phyloP scores from a whole-genome alignment of 805 yeast genomes.

The Hanseniaspora valbyensis region DNA sequence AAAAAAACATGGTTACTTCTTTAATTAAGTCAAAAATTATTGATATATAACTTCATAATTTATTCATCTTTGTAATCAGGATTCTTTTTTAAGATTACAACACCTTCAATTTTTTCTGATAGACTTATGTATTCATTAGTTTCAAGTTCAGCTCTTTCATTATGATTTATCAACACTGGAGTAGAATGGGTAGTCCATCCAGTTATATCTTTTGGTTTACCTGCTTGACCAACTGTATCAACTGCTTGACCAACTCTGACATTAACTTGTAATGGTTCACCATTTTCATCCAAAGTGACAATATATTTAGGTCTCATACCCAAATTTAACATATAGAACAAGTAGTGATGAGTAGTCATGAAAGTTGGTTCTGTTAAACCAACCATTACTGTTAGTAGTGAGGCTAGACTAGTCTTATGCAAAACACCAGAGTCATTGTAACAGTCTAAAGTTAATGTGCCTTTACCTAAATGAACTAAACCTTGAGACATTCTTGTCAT shows the following conservation, averaged over 20 bases:
- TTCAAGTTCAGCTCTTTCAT: conserved; percentile 95
- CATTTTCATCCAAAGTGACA: conserved; percentile 80
- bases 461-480: conserved; percentile 88
- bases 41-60: not conserved
- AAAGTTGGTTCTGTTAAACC: conserved; percentile 80
- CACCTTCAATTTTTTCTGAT: conserved; percentile 76
- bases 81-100: conserved; percentile 83
- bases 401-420: conserved; percentile 82
- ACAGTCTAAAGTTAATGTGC: conserved; percentile 80
- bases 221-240: conserved; percentile 97
- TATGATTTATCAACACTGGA: conserved; percentile 84
- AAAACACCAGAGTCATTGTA: conserved; percentile 80
- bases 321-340: conserved; percentile 75
- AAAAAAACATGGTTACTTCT: not conserved
- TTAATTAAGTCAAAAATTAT: not conserved
- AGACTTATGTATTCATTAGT: conserved; percentile 75
- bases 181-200: conserved; percentile 99
- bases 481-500: conserved; percentile 95
- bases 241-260: conserved; percentile 99
- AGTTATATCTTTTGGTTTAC: conserved; percentile 95
- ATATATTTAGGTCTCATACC: conserved; percentile 89
- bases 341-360: conserved; percentile 68
- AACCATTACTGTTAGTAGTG: conserved; percentile 71
- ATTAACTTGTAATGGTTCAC: conserved; percentile 80
- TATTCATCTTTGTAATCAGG: conserved; percentile 69